Conservation (phyloP, 2,329 filamentous ascomycete genomes). For the Neonectria faginata region DNA sequence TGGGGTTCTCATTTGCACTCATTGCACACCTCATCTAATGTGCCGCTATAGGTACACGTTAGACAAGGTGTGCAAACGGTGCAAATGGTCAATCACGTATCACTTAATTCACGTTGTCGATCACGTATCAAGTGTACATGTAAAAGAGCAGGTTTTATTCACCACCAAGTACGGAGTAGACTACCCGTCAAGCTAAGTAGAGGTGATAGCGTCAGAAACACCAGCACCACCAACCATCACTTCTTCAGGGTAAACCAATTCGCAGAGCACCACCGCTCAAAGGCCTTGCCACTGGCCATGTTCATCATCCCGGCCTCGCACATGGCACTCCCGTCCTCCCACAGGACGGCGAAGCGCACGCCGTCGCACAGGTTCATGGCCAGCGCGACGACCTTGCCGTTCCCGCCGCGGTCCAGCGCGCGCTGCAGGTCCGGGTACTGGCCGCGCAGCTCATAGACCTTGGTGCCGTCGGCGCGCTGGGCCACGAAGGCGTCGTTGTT, state of each 20-base stretch:
- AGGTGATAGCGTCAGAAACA: background rate
- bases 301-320: constrained; percentile 22
- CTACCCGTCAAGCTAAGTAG: background rate
- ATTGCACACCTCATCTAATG: too few relatives aligned
- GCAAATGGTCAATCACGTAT: too few relatives aligned
- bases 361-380: constrained; percentile 33
- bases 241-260: constrained; percentile 7
- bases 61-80: too few relatives aligned
- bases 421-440: constrained; percentile 26
- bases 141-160: background rate
- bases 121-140: background rate
- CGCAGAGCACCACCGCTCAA: constrained; percentile 35
- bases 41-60: too few relatives aligned
- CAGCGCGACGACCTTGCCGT: constrained; percentile 27
- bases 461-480: constrained; percentile 36
- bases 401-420: constrained; percentile 13
- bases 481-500: constrained; percentile 36
- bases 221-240: background rate
- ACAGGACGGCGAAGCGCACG: constrained; percentile 10
- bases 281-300: constrained; percentile 23
- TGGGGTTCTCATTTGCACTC: background rate
- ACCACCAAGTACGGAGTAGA: too few relatives aligned
- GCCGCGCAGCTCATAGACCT: constrained; percentile 34
- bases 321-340: constrained; percentile 30
- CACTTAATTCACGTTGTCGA: too few relatives aligned